These are phyloP conservation scores for Mucor sp. DNA, from an alignment of 371 early-diverging fungal genomes.

Conservation along the genomic window DNA sequence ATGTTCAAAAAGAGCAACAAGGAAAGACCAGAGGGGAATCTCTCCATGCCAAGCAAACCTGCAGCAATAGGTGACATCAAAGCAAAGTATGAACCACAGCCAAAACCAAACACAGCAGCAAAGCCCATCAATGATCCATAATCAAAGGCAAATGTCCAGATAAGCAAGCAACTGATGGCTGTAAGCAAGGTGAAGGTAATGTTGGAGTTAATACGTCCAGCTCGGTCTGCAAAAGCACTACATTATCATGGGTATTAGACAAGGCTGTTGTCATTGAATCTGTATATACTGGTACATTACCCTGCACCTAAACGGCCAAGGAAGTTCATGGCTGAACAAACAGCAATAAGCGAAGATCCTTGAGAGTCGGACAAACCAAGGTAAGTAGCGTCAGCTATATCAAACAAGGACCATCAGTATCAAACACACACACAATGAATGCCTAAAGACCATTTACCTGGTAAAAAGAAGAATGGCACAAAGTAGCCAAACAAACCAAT, in stretches of 20 bases:
- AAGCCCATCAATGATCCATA: slow-evolving; percentile 51
- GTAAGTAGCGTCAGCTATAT: slow-evolving; percentile 30
- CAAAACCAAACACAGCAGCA: slow-evolving; percentile 58
- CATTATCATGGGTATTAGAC: background rate
- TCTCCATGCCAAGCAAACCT: slow-evolving; percentile 34
- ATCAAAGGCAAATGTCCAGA: slow-evolving; percentile 62
- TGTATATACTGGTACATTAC: background rate
- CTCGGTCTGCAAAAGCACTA: slow-evolving; percentile 37
- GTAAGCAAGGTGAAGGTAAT: slow-evolving; percentile 48
- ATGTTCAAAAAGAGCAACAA: slow-evolving; percentile 35
- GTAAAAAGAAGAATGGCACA: slow-evolving; percentile 44
- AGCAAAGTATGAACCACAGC: slow-evolving; percentile 55
- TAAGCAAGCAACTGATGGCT: slow-evolving; percentile 49
- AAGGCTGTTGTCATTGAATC: background rate
- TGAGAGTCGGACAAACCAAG: slow-evolving; percentile 33
- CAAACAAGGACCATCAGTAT: slow-evolving; percentile 15
- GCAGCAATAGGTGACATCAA: slow-evolving; percentile 42
- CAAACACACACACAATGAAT: background rate
- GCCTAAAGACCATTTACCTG: slow-evolving; percentile 14
- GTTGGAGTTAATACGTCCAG: slow-evolving; percentile 63
- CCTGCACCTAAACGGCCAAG: slow-evolving; percentile 47
- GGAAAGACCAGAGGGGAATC: slow-evolving; percentile 43
- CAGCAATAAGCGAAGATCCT: slow-evolving; percentile 30
- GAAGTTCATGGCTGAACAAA: slow-evolving; percentile 32
- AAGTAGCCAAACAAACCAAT: slow-evolving; percentile 36